Evolutionary conservation across 2,329 filamentous ascomycete genomes (phyloP).

Genomic region (Hymenoscyphus salicellus): DNA sequence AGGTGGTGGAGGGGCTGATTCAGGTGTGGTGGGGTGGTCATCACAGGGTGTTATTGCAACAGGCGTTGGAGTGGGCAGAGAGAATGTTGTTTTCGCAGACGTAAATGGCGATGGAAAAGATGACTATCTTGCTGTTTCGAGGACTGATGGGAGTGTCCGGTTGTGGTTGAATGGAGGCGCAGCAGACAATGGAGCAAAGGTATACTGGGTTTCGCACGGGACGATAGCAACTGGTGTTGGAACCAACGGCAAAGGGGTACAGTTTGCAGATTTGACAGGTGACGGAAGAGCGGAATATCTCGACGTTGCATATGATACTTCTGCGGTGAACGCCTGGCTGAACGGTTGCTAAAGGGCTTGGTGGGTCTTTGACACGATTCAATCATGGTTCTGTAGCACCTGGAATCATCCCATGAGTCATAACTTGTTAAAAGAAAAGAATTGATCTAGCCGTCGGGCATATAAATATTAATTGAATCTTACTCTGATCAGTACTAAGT

Average conservation of each 20-base stretch:
- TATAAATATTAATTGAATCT: too few relatives aligned
- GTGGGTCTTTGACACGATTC: background rate
- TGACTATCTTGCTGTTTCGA: conserved; percentile 13
- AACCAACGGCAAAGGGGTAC: background rate
- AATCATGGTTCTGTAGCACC: too few relatives aligned
- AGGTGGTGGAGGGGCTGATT: background rate
- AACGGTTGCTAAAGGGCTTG: background rate
- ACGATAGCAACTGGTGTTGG: conserved; percentile 13
- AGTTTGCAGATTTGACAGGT: conserved; percentile 16
- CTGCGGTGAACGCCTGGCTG: background rate
- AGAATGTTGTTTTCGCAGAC: conserved; percentile 10
- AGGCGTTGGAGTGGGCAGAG: conserved; percentile 5
- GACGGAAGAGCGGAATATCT: conserved; percentile 18
- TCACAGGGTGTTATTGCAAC: conserved; percentile 2
- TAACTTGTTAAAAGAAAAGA: too few relatives aligned
- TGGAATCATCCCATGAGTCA: too few relatives aligned
- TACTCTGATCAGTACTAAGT: too few relatives aligned
- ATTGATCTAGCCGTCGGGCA: too few relatives aligned
- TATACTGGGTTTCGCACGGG: conserved; percentile 8
- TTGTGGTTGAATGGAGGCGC: conserved; percentile 20
- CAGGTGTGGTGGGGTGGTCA: background rate
- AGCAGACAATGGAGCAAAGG: background rate
- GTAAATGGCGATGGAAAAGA: conserved; percentile 13
- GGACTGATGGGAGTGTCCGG: conserved; percentile 4
- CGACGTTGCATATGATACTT: conserved; percentile 3